Conservation (phyloP, 2,329 filamentous ascomycete genomes). For the Camptophora hylomeconis region DNA sequence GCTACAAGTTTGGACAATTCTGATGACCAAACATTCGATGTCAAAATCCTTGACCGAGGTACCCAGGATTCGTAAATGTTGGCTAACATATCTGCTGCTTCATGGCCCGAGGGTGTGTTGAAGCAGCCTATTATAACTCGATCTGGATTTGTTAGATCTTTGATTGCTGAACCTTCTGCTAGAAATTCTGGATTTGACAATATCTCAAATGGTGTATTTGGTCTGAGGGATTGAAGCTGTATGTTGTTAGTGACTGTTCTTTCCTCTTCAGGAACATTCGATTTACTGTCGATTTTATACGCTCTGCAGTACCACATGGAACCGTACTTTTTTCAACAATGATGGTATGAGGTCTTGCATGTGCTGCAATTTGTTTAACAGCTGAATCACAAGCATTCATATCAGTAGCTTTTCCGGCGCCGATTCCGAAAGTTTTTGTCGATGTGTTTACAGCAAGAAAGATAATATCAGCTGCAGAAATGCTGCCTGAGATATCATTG, state of each 20-base stretch:
- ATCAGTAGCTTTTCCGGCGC: constrained; percentile 59
- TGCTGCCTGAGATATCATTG: constrained; percentile 47
- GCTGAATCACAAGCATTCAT: constrained; percentile 61
- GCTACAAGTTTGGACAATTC: constrained; percentile 68
- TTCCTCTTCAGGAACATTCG: constrained; percentile 2
- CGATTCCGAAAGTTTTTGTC: constrained; percentile 57
- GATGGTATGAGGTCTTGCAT: constrained; percentile 54
- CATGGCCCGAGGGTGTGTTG: constrained; percentile 44
- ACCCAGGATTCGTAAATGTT: constrained; percentile 62
- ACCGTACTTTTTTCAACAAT: constrained; percentile 76
- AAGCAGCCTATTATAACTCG: constrained; percentile 63
- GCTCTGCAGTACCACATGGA: constrained; percentile 59
- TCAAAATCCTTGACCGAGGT: constrained; percentile 52
- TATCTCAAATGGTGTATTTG: constrained; percentile 52
- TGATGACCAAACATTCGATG: constrained; percentile 63
- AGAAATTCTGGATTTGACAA: constrained; percentile 74
- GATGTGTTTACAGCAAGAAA: constrained; percentile 70
- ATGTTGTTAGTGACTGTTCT: too few relatives aligned
- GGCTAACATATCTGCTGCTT: constrained; percentile 51
- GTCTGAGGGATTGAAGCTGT: too few relatives aligned
- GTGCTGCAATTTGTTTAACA: constrained; percentile 51
- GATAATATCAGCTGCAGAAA: constrained; percentile 58
- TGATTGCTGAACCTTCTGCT: constrained; percentile 62
- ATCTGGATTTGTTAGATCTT: constrained; percentile 57
- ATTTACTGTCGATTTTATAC: constrained; percentile 54